Conservation (phyloP, 352 stramenopile genomes). For the Aphanomyces stellatus region DNA sequence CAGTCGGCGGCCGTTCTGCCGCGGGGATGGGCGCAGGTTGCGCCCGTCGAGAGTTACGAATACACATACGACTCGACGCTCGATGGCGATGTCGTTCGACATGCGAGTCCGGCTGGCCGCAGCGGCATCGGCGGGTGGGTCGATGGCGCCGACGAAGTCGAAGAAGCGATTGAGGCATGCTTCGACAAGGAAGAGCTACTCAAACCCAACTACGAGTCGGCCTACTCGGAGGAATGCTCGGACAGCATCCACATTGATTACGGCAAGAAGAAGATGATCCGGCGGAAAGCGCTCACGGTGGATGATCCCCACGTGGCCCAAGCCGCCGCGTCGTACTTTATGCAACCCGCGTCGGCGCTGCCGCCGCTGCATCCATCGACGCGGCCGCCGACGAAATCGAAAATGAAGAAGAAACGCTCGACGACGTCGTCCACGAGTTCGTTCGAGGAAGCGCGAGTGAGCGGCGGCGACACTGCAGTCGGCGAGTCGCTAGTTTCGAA, state of each 20-base stretch:
- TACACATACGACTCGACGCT: too few species aligned
- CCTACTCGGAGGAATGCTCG: slow-evolving; percentile 72
- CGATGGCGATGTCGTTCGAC: too few species aligned
- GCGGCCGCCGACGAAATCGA: background rate
- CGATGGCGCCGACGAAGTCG: slow-evolving; percentile 25
- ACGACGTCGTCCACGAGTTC: too few species aligned
- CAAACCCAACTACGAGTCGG: slow-evolving; percentile 70
- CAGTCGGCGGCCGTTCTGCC: background rate
- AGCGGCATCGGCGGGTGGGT: background rate
- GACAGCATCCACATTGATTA: slow-evolving; percentile 38
- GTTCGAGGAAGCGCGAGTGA: too few species aligned
- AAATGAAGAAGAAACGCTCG: too few species aligned
- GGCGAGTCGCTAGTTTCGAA: too few species aligned
- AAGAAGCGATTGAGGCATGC: slow-evolving; percentile 28
- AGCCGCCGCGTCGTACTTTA: background rate
- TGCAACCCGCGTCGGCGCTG: too few species aligned
- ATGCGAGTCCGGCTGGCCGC: background rate
- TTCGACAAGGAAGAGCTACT: slow-evolving; percentile 60
- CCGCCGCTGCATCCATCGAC: background rate
- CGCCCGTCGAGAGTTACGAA: too few species aligned
- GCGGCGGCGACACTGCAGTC: background rate
- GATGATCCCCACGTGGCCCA: background rate
- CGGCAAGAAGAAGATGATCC: background rate
- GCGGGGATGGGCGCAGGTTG: background rate
- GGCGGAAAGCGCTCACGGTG: slow-evolving; percentile 4